phyloP scores from a whole-genome alignment of 2,329 filamentous ascomycete genomes.

The Neurospora crassa region DNA sequence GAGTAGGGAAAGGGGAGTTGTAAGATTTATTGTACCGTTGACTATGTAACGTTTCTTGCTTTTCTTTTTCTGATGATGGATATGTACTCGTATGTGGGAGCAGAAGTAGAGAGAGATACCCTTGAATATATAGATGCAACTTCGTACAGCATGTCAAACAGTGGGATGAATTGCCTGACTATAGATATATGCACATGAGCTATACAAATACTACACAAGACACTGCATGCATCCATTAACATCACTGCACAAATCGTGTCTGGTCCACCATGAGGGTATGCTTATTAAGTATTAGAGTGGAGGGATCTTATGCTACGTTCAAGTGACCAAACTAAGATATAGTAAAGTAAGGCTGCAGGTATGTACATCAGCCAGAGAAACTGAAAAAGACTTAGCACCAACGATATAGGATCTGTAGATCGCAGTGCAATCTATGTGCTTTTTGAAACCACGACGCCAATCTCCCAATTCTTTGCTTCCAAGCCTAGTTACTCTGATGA shows the following conservation, averaged over 20 bases:
- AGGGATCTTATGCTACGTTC: not conserved
- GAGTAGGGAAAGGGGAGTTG: not conserved
- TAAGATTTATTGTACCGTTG: not conserved
- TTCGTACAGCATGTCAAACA: not conserved
- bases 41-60: not conserved
- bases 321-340: not conserved
- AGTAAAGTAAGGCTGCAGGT: not conserved
- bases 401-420: not conserved
- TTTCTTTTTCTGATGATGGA: not conserved
- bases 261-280: not conserved
- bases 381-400: not conserved
- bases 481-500: not conserved
- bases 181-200: not conserved
- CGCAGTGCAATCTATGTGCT: not conserved
- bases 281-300: not conserved
- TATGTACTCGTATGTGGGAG: not conserved
- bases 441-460: not conserved
- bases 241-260: not conserved
- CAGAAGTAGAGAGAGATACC: not conserved
- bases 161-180: not conserved
- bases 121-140: not conserved
- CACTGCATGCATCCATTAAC: not conserved
- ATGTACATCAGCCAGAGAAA: not conserved
- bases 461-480: not conserved
- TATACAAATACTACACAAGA: not conserved